Evolutionary conservation across 139 green algal species (phyloP).

Genomic region (Zygnema circumcarinatum): DNA sequence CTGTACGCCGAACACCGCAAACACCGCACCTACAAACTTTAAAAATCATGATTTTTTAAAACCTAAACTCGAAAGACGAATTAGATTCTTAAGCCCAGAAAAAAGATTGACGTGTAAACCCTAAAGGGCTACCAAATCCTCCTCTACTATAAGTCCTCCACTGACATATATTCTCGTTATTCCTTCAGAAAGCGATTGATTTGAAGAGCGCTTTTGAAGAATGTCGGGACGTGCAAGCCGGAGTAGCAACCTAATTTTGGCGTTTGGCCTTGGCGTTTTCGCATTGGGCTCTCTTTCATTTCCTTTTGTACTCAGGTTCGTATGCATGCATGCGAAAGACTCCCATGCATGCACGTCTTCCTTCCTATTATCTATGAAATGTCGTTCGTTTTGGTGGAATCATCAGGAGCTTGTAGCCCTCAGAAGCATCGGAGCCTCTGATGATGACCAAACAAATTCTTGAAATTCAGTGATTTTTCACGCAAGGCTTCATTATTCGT

Average conservation of each 20-base stretch:
- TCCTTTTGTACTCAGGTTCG: conserved; percentile 11
- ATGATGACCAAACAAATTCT: too few relatives aligned
- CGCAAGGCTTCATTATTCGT: background rate
- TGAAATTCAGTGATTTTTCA: background rate
- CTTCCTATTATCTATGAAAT: background rate
- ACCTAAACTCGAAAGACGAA: background rate
- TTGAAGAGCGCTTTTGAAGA: background rate
- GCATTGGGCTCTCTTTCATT: background rate
- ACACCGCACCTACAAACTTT: too few relatives aligned
- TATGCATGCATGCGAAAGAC: background rate
- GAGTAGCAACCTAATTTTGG: conserved; percentile 4
- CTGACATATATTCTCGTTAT: background rate
- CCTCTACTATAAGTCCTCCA: background rate
- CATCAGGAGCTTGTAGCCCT: background rate
- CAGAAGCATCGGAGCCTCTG: too few relatives aligned
- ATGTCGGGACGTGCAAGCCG: background rate
- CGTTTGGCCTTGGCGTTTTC: background rate
- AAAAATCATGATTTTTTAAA: background rate
- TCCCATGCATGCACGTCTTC: background rate
- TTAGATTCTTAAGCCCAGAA: background rate
- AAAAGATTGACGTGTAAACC: background rate
- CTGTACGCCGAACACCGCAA: too few relatives aligned
- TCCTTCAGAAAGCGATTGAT: background rate
- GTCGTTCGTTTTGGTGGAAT: background rate
- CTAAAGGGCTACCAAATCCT: background rate